Base-by-base conservation (phyloP, 176 grass and related monocot species). In the Puccinellia tenuiflora region DNA sequence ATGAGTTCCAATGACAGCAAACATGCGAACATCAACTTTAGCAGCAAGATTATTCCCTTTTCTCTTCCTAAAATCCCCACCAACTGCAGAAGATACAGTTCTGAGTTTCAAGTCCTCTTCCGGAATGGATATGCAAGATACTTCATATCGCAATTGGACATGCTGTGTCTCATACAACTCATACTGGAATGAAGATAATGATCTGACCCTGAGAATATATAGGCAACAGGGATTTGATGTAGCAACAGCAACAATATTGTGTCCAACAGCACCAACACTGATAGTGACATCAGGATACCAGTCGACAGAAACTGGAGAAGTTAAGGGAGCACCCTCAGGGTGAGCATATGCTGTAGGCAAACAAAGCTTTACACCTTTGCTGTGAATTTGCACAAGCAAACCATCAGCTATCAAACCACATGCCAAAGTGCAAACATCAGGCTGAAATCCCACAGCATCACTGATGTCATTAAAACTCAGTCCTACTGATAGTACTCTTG, bases 141-240 rank as follows among this genome's bases (percentile, higher is more conserved):
- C 83, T 83, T 98, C 96, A 81, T 92, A 83, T 61, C 73, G 83
- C 73, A 96, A 79, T 84, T 85, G 88, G 53, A 92, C 89, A 93
- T 90, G 91, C 8, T 84, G 89, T 75, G 79, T 88, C 62, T 86
- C 89, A 84, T 90, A 92, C 37, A 96, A 60, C 83, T 96, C 93
- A 56, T 93, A 90, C 66, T 93, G 86, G 71, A 87, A 93, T 59
- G 88, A 77, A 56, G 93, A 87, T 73, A 86, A 85, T 65, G 82
- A 83, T 87, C 79, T 95, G 45, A 96, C 64, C 17, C 87, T 90
- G 70, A 99, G 93, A 55, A 96, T 79, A 86, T 81, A 87, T 20
- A 99, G 68, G 86, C 89, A 92, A 59, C 91, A 93, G 86, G 96
- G 96, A 93, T 89, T 99, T 30, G 96, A 99, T 63, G 96, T 99